A percentile compares a stretch with the other conserved stretches of the same genome.
These are phyloP conservation scores for Neostapfia colusana DNA, from an alignment of 176 grass and related monocot species.

Conservation along the genomic window DNA sequence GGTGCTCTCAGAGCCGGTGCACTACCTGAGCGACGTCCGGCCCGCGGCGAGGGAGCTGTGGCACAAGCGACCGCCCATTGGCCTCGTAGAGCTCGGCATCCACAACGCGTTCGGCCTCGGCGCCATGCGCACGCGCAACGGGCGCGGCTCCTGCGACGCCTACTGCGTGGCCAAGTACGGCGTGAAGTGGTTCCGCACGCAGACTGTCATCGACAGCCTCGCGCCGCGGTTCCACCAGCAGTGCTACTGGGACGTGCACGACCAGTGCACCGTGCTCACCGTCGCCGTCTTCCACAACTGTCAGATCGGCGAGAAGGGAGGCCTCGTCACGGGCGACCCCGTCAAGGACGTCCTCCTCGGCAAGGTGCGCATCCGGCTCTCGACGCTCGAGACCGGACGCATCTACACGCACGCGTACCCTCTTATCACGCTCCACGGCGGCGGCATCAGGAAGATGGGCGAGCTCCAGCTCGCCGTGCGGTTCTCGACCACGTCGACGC, in stretches of 20 bases:
- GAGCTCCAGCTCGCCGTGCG: constrained; percentile 70
- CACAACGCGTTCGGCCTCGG: constrained; percentile 55
- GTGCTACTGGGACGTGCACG: constrained; percentile 80
- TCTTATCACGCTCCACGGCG: constrained; percentile 57
- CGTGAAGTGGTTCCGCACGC: constrained; percentile 76
- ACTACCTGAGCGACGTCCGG: constrained; percentile 62
- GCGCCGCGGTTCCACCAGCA: constrained; percentile 75
- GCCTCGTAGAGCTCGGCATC: constrained; percentile 76
- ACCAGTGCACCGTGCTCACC: constrained; percentile 74
- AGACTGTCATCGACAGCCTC: constrained; percentile 68
- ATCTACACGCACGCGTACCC: constrained; percentile 78
- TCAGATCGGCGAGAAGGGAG: constrained; percentile 64
- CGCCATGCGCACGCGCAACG: constrained; percentile 57
- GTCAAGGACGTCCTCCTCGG: constrained; percentile 72
- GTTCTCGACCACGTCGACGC: constrained; percentile 54
- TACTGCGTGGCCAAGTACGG: constrained; percentile 89
- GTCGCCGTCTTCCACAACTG: constrained; percentile 85
- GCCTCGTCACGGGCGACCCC: constrained; percentile 40
- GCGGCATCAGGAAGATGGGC: constrained; percentile 70
- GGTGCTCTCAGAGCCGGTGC: constrained; percentile 53
- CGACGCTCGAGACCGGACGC: constrained; percentile 73
- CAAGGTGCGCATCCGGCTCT: constrained; percentile 78
- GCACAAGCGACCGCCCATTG: constrained; percentile 42
- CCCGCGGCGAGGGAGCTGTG: constrained; percentile 59
- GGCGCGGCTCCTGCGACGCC: constrained; percentile 61